Evolutionary conservation across 306 rosid genomes (phyloP), one percentile per base, ranked within the genome.

Genomic region (Argentina anserina): DNA sequence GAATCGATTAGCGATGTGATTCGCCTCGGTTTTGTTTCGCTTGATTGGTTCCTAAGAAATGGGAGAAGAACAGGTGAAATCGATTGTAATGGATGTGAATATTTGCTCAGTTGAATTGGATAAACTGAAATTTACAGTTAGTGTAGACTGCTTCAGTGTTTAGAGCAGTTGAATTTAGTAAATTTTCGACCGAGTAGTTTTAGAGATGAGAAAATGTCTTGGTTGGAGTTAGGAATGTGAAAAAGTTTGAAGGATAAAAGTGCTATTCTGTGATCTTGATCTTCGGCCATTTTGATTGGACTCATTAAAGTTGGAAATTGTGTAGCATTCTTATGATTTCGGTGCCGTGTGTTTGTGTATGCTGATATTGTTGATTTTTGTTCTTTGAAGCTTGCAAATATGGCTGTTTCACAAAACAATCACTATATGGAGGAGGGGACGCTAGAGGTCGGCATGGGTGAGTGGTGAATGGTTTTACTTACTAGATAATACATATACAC

Each of bases 361-460:
- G 41, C 69, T 77, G 41, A 56, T 60, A 33, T 26, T 63, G 50
- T 21, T 62, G 20, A 12, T 0, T 47, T 42, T 45, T 67, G 0
- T 45, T 21, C 25, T 26, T 56, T 75, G 75, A 78, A 76, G 91
- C 82, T 72, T 18, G 59, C 59, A 75, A 82, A 84, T 62, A 62
- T 95, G 99, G 99, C 93, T 65, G 81, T 78, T 73, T 88, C 75
- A 69, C 84, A 82, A 85, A 79, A 95, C 62, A 79, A 62, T 83
- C 79, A 49, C 6, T 88, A 82, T 60, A 15, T 36, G 62, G 97
- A 91, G 69, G 99, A 95, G 62, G 97, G 87, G 37, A 79, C 76
- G 52, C 82, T 95, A 87, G 99, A 95, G 89, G 85, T 95, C 9
- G 99, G 99, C 75, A 95, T 95, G 86, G 99, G 99, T 95, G 86